These are phyloP conservation scores for Myxozyma udenii DNA, from an alignment of 805 yeast genomes.

Conservation along the genomic window DNA sequence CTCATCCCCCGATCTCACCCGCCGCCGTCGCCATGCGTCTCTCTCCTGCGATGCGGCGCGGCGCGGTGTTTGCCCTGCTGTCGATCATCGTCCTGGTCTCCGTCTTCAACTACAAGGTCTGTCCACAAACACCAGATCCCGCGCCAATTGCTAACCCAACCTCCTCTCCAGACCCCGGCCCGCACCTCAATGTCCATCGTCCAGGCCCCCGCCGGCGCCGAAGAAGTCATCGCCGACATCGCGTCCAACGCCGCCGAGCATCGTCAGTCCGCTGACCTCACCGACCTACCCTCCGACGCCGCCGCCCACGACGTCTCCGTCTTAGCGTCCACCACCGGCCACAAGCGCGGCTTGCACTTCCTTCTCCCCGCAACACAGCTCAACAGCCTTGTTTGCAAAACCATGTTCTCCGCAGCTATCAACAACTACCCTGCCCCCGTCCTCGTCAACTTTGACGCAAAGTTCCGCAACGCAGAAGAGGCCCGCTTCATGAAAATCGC, in stretches of 20 bases:
- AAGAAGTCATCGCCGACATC: constrained; percentile 20
- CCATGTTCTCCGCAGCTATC: constrained; percentile 26
- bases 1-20: background rate
- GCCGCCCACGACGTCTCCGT: background rate
- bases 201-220: constrained; percentile 9
- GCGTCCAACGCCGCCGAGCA: constrained; percentile 11
- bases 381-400: constrained; percentile 25
- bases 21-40: constrained; percentile 6
- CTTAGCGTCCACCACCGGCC: constrained; percentile 5
- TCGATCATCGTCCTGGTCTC: constrained; percentile 7
- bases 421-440: constrained; percentile 27
- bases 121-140: background rate
- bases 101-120: background rate
- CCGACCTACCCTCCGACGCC: constrained; percentile 1
- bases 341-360: constrained; percentile 23
- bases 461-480: constrained; percentile 24
- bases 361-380: constrained; percentile 27
- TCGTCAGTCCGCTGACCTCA: background rate
- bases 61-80: constrained; percentile 3
- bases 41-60: constrained; percentile 18
- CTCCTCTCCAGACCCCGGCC: too few species aligned
- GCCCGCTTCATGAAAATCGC: constrained; percentile 31
- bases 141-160: too few species aligned
- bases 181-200: background rate
- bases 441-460: constrained; percentile 22